phyloP scores from a whole-genome alignment of 1,284 basidiomycete species.

The Melanopsichium pennsylvanicum region DNA sequence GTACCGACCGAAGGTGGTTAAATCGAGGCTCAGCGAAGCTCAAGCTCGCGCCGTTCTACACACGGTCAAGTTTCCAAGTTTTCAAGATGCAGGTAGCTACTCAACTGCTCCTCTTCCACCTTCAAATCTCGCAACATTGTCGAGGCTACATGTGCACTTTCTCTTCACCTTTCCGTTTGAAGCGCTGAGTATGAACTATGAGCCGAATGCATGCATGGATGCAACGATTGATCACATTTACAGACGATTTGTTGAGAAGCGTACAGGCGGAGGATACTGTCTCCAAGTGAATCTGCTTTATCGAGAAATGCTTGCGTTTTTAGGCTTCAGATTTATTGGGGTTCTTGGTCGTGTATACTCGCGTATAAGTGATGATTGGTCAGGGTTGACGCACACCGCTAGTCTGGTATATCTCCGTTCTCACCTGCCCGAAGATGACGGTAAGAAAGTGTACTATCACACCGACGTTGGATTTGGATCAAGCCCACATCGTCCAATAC shows the following conservation, averaged over 20 bases:
- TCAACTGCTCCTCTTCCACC: no score
- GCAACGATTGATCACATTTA: constrained; percentile 9
- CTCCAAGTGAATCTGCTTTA: constrained; percentile 33
- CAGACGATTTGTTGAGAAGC: constrained; percentile 6
- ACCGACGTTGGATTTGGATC: constrained; percentile 38
- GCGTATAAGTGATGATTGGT: constrained; percentile 4
- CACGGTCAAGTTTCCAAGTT: constrained; percentile 22
- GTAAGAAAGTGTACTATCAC: constrained; percentile 20
- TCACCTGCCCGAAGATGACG: constrained; percentile 3
- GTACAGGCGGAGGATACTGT: constrained; percentile 42
- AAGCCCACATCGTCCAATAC: constrained; percentile 21
- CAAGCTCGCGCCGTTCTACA: constrained; percentile 21
- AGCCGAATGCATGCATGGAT: constrained; percentile 7
- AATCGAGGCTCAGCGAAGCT: constrained; percentile 14
- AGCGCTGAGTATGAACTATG: constrained; percentile 41
- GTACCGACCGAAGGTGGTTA: constrained; percentile 9
- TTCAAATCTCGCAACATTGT: no score
- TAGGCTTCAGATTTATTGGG: constrained; percentile 18
- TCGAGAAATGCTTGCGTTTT: constrained; percentile 20
- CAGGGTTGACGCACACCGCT: constrained; percentile 22
- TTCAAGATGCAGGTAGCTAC: constrained; percentile 18
- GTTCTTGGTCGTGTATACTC: constrained; percentile 26
- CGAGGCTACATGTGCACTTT: constrained; percentile 35
- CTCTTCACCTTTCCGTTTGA: constrained; percentile 42
- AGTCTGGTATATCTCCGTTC: constrained; percentile 27